Evolutionary conservation across 352 stramenopile genomes (phyloP).

Genomic region (Phytophthora syringae): DNA sequence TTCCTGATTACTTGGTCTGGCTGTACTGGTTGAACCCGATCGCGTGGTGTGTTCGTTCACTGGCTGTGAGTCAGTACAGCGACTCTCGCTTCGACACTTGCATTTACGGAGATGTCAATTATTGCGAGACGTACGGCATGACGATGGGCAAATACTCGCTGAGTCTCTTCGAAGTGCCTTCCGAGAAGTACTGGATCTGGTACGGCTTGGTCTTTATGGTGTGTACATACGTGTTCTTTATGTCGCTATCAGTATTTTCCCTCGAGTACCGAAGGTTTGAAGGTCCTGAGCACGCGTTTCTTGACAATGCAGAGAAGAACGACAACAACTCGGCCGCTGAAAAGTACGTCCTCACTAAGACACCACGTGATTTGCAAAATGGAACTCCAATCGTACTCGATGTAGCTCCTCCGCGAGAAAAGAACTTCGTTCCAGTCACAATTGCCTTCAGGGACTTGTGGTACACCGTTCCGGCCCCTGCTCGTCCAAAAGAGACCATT

Average conservation of each 20-base stretch:
- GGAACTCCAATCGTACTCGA: background rate
- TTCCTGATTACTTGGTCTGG: slow-evolving; percentile 42
- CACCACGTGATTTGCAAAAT: background rate
- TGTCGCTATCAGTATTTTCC: slow-evolving; percentile 31
- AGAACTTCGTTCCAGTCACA: slow-evolving; percentile 43
- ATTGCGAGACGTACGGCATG: slow-evolving; percentile 26
- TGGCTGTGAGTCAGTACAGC: slow-evolving; percentile 42
- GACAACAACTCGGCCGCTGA: background rate
- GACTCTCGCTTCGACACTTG: slow-evolving; percentile 27
- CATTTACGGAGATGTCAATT: slow-evolving; percentile 33
- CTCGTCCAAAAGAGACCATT: slow-evolving; percentile 37
- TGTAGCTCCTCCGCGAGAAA: slow-evolving; percentile 10
- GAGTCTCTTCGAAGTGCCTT: slow-evolving; percentile 33
- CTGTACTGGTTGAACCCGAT: slow-evolving; percentile 57
- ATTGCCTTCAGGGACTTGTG: slow-evolving; percentile 55
- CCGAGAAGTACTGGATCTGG: slow-evolving; percentile 36
- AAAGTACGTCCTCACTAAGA: slow-evolving; percentile 13
- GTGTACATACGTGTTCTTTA: slow-evolving; percentile 38
- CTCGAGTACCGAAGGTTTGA: slow-evolving; percentile 42
- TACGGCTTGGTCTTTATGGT: slow-evolving; percentile 33
- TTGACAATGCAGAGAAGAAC: slow-evolving; percentile 15
- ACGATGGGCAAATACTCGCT: slow-evolving; percentile 46
- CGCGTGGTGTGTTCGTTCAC: slow-evolving; percentile 39
- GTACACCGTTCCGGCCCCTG: slow-evolving; percentile 49
- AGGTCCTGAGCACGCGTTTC: slow-evolving; percentile 25